Base-by-base conservation (phyloP, 208 protist genomes). In the Trypanosoma melophagium region DNA sequence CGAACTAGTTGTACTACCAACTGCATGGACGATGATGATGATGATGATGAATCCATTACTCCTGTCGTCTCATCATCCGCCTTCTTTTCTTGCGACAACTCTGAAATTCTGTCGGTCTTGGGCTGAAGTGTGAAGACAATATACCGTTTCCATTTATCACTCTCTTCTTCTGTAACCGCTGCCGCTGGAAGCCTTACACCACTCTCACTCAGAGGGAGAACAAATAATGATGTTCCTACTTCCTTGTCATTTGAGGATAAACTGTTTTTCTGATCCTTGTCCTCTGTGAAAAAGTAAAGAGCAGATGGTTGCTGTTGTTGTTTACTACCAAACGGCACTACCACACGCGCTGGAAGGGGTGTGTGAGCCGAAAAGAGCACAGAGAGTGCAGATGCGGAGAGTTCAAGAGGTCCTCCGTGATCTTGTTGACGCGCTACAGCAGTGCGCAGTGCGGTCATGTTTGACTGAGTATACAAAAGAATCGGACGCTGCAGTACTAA, bases 331-430 rank as follows among this genome's bases (percentile, higher is more conserved):
- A 63, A 65, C 13, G 80, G 84, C 22, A 87, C 71, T 25, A 79
- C 66, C 41, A 85, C 73, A 45, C 81, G 84, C n/a, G 73, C 64
- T 2, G 84, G 84, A 45, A 90, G 64, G 3, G 74, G 59, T 17
- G 72, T 75, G 35, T 81, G 68, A 25, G 50, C 55, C 10, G 76
- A 45, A 66, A 87, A 73, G n/a, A 90, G 59, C 40, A 79, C 68
- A 56, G 60, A 51, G 22, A 87, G 74, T 0, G 70, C 71, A 5
- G 55, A 57, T 7, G 24, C 16, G 2, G 79, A 68, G 47, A 84
- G 22, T 31, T 60, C 25, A 14, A 75, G 24, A 45, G 22, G 22
- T 21, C 19, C 31, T 44, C 7, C 24, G 17, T 54, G 16, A 19
- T 58, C 40, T 40, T 47, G 0, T 57, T 24, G 64, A 28, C 14